A percentile compares a stretch with the other conserved stretches of the same genome.
These are phyloP conservation scores for Ustilago loliicola DNA, from an alignment of 1,284 basidiomycete species.

Conservation along the genomic window DNA sequence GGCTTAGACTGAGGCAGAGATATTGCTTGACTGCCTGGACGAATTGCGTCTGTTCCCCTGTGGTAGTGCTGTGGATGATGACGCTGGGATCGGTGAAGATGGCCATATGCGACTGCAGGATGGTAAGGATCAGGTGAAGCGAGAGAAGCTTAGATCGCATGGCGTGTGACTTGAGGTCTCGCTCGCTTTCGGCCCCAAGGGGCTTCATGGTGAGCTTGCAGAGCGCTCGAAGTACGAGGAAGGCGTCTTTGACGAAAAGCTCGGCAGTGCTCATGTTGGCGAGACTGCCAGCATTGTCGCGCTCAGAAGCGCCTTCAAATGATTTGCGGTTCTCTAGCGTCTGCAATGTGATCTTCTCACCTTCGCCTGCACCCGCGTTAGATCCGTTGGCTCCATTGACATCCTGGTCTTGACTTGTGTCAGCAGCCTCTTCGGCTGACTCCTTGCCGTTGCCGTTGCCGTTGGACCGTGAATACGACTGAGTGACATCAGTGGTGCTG, in stretches of 20 bases:
- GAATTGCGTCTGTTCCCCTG: constrained; percentile 68
- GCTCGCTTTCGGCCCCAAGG: constrained; percentile 66
- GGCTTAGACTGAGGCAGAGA: constrained; percentile 88
- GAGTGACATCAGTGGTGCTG: constrained; percentile 33
- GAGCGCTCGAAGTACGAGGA: constrained; percentile 68
- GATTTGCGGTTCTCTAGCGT: constrained; percentile 65
- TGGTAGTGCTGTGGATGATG: constrained; percentile 67
- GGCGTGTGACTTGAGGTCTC: constrained; percentile 68
- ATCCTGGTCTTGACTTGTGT: constrained; percentile 21
- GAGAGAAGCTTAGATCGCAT: constrained; percentile 70
- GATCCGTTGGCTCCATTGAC: constrained; percentile 14
- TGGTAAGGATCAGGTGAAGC: constrained; percentile 66
- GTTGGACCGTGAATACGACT: constrained; percentile 2
- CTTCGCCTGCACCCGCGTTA: constrained; percentile 9
- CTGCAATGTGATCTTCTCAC: constrained; percentile 63
- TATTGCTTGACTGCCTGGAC: constrained; percentile 71
- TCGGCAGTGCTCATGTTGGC: constrained; percentile 64
- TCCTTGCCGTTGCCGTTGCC: constrained; percentile 13
- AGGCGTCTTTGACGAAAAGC: constrained; percentile 70
- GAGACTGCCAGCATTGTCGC: constrained; percentile 56
- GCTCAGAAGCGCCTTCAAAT: constrained; percentile 65
- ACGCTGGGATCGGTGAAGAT: constrained; percentile 67
- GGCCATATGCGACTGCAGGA: constrained; percentile 65
- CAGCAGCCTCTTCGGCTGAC: constrained; percentile 12
- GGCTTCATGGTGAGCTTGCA: constrained; percentile 71